These are phyloP conservation scores for Carnegiea gigantea DNA, from an alignment of 179 eudicot genomes.

Conservation along the genomic window DNA sequence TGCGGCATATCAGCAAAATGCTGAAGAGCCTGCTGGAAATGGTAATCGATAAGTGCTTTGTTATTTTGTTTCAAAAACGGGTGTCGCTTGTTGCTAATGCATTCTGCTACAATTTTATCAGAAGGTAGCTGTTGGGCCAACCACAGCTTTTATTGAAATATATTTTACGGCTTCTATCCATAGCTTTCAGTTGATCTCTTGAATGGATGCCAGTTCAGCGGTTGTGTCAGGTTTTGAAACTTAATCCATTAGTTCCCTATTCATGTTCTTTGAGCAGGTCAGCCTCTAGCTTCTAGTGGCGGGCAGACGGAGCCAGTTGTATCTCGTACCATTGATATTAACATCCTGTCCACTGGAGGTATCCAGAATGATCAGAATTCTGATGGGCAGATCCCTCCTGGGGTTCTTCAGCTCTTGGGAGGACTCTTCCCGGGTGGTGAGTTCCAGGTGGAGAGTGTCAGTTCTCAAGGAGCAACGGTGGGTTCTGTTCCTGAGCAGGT, in stretches of 20 bases:
- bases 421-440: conserved; percentile 49
- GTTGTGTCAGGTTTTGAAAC: background rate
- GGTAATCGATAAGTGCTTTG: conserved; percentile 39
- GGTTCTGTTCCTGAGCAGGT: conserved; percentile 30
- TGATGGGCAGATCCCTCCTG: conserved; percentile 37
- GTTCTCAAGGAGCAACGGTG: conserved; percentile 23
- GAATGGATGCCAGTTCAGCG: background rate
- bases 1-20: conserved; percentile 29
- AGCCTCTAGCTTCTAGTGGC: conserved; percentile 13
- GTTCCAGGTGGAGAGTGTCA: conserved; percentile 43
- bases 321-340: conserved; percentile 48
- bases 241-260: background rate
- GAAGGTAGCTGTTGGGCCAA: background rate
- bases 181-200: background rate
- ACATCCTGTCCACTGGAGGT: conserved; percentile 38
- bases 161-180: background rate
- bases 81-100: background rate
- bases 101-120: background rate
- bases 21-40: conserved; percentile 40
- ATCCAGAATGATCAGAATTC: conserved; percentile 28
- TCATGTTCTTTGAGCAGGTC: conserved; percentile 23
- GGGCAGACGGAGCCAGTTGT: conserved; percentile 25
- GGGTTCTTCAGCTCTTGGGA: conserved; percentile 37
- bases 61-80: background rate
- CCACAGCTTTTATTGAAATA: background rate